phyloP scores from a whole-genome alignment of 805 yeast species.

The Cyberlindnera mississippiensis region DNA sequence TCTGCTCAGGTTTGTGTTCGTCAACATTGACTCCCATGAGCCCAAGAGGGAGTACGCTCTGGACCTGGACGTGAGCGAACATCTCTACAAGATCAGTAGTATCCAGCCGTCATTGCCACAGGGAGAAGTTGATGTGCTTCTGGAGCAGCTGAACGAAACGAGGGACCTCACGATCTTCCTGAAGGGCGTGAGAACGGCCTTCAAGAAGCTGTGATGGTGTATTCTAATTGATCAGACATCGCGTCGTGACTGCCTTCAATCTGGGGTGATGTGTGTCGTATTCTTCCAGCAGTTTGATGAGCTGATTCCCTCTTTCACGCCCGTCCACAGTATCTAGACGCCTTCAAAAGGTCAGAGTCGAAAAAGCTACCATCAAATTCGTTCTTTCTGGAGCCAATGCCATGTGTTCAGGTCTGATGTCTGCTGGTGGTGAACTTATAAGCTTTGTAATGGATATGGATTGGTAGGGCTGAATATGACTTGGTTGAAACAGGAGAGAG shows the following conservation, averaged over 20 bases:
- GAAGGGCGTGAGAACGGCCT: constrained; percentile 19
- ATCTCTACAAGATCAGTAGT: constrained; percentile 34
- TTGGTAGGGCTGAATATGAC: no score
- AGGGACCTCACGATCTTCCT: constrained; percentile 24
- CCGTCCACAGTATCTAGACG: constrained; percentile 80
- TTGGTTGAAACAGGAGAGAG: no score
- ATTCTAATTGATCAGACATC: neutral
- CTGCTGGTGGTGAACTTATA: constrained; percentile 75
- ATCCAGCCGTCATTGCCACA: constrained; percentile 37
- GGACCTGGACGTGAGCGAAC: constrained; percentile 42
- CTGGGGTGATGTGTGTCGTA: no score
- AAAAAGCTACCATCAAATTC: constrained; percentile 93
- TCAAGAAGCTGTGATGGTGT: constrained; percentile 14
- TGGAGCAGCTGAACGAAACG: constrained; percentile 16
- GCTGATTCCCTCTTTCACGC: constrained; percentile 67
- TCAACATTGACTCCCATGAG: constrained; percentile 42
- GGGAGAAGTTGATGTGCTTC: constrained; percentile 17
- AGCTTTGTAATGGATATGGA: no score
- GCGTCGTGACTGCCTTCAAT: no score
- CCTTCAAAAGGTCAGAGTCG: constrained; percentile 84
- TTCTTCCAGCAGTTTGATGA: constrained; percentile 80
- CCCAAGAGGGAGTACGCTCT: constrained; percentile 39
- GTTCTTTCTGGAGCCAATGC: constrained; percentile 94
- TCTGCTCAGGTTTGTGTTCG: constrained; percentile 44
- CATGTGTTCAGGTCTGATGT: constrained; percentile 94